Percentiles rank a stretch among this genome's conserved stretches.
Evolutionary conservation across 805 yeast genomes (phyloP).

Genomic region (Starmerella gropengiesseri): DNA sequence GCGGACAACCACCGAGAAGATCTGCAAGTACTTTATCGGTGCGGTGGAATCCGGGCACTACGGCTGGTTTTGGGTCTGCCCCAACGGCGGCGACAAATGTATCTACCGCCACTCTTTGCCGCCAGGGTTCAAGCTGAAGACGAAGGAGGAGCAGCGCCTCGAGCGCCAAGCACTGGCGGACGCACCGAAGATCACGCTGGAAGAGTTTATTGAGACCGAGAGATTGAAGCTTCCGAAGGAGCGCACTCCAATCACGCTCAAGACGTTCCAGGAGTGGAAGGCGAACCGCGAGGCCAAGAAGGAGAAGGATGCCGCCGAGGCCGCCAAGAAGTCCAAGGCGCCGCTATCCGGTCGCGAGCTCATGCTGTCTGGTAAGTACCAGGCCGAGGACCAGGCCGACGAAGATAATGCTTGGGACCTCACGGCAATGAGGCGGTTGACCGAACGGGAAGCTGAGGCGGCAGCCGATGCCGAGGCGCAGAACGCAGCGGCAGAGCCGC

Average conservation of each 20-base stretch:
- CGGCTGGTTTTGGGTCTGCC: slow-evolving; percentile 99
- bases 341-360: slow-evolving; percentile 31
- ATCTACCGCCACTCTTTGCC: slow-evolving; percentile 93
- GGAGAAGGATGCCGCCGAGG: slow-evolving; percentile 35
- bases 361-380: slow-evolving; percentile 32
- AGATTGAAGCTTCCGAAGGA: slow-evolving; percentile 69
- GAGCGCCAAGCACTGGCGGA: slow-evolving; percentile 76
- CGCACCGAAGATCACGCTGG: slow-evolving; percentile 84
- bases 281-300: slow-evolving; percentile 50
- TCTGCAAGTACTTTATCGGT: slow-evolving; percentile 87
- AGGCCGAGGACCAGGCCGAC: slow-evolving; percentile 23
- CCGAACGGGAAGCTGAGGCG: slow-evolving; percentile 21
- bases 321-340: slow-evolving; percentile 32
- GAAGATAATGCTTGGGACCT: slow-evolving; percentile 31
- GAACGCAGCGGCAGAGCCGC: not conserved
- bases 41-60: slow-evolving; percentile 96
- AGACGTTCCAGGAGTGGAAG: slow-evolving; percentile 77
- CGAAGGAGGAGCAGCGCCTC: slow-evolving; percentile 86
- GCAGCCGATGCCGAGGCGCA: slow-evolving; percentile 12
- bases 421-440: slow-evolving; percentile 30
- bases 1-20: slow-evolving; percentile 84
- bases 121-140: slow-evolving; percentile 90
- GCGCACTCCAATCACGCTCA: slow-evolving; percentile 73
- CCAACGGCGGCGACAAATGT: slow-evolving; percentile 86
- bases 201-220: slow-evolving; percentile 91